These are phyloP conservation scores for Ogataea trehaloabstinens DNA, from an alignment of 805 yeast genomes.

Conservation along the genomic window DNA sequence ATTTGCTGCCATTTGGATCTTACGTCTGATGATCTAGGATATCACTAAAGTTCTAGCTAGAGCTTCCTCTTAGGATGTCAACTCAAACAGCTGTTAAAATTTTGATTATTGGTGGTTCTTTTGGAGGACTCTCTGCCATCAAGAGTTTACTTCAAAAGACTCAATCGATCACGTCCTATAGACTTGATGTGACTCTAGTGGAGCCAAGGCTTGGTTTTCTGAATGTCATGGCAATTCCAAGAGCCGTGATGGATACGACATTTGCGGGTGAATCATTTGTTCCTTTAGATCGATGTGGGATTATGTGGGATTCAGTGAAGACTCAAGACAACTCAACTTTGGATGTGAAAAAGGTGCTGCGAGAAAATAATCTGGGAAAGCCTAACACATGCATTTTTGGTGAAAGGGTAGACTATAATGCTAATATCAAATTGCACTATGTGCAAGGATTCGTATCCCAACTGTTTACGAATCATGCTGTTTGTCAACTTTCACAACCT, in stretches of 20 bases:
- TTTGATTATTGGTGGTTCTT: conserved; percentile 14
- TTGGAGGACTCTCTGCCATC: conserved; percentile 11
- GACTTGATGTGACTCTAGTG: conserved; percentile 31
- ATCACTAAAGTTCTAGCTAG: too few relatives aligned
- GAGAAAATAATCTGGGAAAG: conserved; percentile 4
- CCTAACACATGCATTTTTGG: background rate
- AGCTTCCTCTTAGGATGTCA: background rate
- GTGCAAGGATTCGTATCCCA: background rate
- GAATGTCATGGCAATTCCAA: conserved; percentile 39
- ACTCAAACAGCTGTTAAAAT: conserved; percentile 3
- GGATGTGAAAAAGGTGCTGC: conserved; percentile 6
- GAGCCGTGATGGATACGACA: conserved; percentile 34
- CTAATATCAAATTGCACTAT: conserved; percentile 9
- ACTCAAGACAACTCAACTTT: conserved; percentile 1
- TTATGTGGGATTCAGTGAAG: conserved; percentile 12
- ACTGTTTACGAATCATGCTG: background rate
- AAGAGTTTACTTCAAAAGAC: conserved; percentile 6
- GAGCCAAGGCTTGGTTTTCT: conserved; percentile 42
- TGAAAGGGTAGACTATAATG: conserved; percentile 6
- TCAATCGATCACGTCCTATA: conserved; percentile 1
- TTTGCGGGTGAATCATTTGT: conserved; percentile 28
- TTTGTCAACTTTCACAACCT: background rate
- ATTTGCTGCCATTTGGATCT: too few relatives aligned
- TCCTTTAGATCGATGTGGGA: conserved; percentile 6
- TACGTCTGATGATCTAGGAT: too few relatives aligned